Base-by-base conservation (phyloP, 306 rosid genomes). In the Inga oerstediana region DNA sequence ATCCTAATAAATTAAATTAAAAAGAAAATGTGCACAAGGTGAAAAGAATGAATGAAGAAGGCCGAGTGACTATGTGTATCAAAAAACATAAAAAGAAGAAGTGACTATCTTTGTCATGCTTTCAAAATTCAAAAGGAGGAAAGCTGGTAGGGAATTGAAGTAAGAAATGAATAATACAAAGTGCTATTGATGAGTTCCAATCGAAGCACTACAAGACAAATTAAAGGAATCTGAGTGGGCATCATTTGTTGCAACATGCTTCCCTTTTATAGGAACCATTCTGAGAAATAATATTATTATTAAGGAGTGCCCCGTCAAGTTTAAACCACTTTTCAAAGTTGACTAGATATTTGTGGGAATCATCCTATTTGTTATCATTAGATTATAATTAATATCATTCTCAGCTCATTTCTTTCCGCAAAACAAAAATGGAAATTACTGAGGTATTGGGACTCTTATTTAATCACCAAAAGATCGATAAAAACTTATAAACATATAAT, bases 261-360 rank as follows among this genome's bases (percentile, higher is more conserved):
- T 15, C 43, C 67, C 78, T 45, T 78, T 81, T 80, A 59, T 19
- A 37, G 67, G 78, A 49, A 82, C 75, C 79, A 34, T 72, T 45
- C 13, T 74, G 34, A 82, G 46, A 80, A 80, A 66, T 71, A 59
- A 44, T 70, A 43, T 27, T 52, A 41, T 49, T 46, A 12, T 15
- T 52, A 16, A 27, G 46, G 58, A 39, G 76, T 71, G 34, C 74
- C 70, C 78, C n/a, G 45, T 20, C n/a, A 78, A 81, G 78, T 30
- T 52, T 20, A 58, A 78, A 81, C 70, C 48, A 78, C 66, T 82
- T 67, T 82, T 44, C 15, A 86, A 78, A 70, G 84, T 35, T 79
- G 84, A 87, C 85, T 85, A 84, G 84, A 81, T 88, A 64, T 62
- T 66, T 35, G 44, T 51, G 82, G 44, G 61, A 84, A 80, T 84